Percentiles rank a stretch among this genome's conserved stretches.
These are phyloP conservation scores for Vigna unguiculata DNA, from an alignment of 306 rosid genomes.

Conservation along the genomic window DNA sequence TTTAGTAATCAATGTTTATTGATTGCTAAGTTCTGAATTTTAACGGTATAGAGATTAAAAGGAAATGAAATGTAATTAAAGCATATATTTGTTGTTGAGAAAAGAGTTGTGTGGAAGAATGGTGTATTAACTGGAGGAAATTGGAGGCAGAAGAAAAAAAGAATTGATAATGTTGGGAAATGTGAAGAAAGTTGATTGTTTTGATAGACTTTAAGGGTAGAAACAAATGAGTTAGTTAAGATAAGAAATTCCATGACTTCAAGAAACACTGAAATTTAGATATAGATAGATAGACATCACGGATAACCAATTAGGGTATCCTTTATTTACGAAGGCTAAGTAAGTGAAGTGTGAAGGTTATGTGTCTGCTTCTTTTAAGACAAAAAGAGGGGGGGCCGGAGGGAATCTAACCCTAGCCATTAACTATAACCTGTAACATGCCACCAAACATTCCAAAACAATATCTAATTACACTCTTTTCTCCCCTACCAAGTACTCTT, in stretches of 20 bases:
- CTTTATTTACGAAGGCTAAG: slow-evolving; percentile 43
- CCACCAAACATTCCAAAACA: slow-evolving; percentile 64
- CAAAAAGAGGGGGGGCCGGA: slow-evolving; percentile 42
- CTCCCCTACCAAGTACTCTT: slow-evolving; percentile 18
- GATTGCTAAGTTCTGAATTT: neutral
- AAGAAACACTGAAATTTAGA: slow-evolving; percentile 86
- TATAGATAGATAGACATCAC: slow-evolving; percentile 57
- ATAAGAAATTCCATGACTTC: slow-evolving; percentile 70
- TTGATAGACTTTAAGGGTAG: slow-evolving; percentile 35
- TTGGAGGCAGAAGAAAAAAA: neutral
- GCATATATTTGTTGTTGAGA: neutral
- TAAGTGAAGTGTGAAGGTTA: slow-evolving; percentile 42
- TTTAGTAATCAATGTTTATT: neutral
- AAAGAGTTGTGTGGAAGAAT: neutral
- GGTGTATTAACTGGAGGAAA: neutral
- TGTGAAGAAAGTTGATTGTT: slow-evolving; percentile 46
- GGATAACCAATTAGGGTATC: slow-evolving; percentile 61
- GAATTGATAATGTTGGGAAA: slow-evolving; percentile 45
- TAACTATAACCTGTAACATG: slow-evolving; percentile 45
- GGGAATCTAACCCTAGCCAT: slow-evolving; percentile 56
- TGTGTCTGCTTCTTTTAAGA: slow-evolving; percentile 57
- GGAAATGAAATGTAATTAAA: neutral
- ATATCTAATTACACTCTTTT: slow-evolving; percentile 57
- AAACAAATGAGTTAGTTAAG: slow-evolving; percentile 66
- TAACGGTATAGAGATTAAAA: no score